Conservation (phyloP, 1,284 basidiomycete species). For the Peniophora sp. region DNA sequence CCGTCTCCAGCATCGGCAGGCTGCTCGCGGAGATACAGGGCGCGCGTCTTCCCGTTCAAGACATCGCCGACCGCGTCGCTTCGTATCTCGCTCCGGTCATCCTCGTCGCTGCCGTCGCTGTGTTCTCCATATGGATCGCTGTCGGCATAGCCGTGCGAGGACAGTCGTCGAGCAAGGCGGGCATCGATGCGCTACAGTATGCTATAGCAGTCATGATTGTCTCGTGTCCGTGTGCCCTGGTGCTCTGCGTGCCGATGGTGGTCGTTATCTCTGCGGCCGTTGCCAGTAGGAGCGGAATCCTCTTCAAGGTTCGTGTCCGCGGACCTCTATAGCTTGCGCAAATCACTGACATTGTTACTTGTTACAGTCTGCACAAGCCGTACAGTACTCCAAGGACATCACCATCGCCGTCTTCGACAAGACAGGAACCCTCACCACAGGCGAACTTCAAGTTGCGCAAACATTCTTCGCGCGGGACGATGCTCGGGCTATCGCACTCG, state of each 20-base stretch:
- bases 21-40: slow-evolving; percentile 31
- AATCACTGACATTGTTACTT: too few species aligned
- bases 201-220: slow-evolving; percentile 34
- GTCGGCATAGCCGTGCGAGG: slow-evolving; percentile 24
- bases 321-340: too few species aligned
- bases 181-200: slow-evolving; percentile 27
- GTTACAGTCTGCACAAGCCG: slow-evolving; percentile 16
- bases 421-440: slow-evolving; percentile 36
- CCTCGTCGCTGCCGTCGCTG: slow-evolving; percentile 19
- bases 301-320: slow-evolving; percentile 20
- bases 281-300: slow-evolving; percentile 22
- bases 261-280: slow-evolving; percentile 27
- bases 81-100: slow-evolving; percentile 27
- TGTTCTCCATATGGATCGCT: slow-evolving; percentile 30
- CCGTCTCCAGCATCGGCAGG: slow-evolving; percentile 29
- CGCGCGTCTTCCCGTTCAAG: slow-evolving; percentile 29
- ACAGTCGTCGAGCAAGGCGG: slow-evolving; percentile 18
- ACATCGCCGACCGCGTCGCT: slow-evolving; percentile 30
- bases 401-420: slow-evolving; percentile 36
- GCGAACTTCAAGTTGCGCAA: slow-evolving; percentile 23
- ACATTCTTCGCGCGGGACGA: slow-evolving; percentile 16
- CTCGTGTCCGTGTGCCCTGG: slow-evolving; percentile 36
- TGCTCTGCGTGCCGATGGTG: slow-evolving; percentile 29
- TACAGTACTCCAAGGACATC: slow-evolving; percentile 23
- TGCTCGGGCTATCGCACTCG: slow-evolving; percentile 7